Base-by-base conservation (phyloP, 2,329 filamentous ascomycete genomes). In the Colletotrichum sp. region DNA sequence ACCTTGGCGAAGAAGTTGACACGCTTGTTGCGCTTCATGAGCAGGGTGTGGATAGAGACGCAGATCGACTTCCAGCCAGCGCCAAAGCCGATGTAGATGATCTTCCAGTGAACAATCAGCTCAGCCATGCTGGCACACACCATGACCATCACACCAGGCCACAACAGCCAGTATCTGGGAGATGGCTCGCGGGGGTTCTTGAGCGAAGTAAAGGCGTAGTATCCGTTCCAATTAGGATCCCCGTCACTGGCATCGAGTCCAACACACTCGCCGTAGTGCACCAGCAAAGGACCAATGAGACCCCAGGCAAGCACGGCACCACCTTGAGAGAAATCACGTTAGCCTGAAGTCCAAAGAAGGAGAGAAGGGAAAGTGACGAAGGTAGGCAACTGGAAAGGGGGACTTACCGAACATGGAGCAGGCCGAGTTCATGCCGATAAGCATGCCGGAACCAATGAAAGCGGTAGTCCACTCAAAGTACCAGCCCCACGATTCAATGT, bases 401-500 rank as follows among this genome's bases (percentile, higher is more conserved):
- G 9, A n/a, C 24, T 28, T 12, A 16, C 79, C 85, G 75, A 90
- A 90, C 87, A 91, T 91, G 12, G 91, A 92, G 72, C 91, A 79
- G 28, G 90, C 89, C 18, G 90, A 87, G 81, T 92, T 93, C 76
- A 86, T 86, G 71, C 84, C 84, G 30, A 88, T 91, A 18, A 87
- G 87, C n/a, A 86, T 84, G n/a, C 85, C 85, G 21, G 84, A 92
- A 7, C 91, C 91, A 76, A 92, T 90, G 82, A 92, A 92, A 43
- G 91, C 91, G 0, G 91, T 90, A 0, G 90, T 92, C 78, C 87
- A 88, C 78, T 92, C 90, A 61, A 92, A 85, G 77, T 89, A 72
- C 91, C 91, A 93, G 14, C 90, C 90, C 91, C 91, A 93, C 82
- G 89, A 91, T 82, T 92, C 90, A 21, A 90, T 86, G 61, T 86